Conservation (phyloP, 805 yeast species). For the Lachancea meyersii region DNA sequence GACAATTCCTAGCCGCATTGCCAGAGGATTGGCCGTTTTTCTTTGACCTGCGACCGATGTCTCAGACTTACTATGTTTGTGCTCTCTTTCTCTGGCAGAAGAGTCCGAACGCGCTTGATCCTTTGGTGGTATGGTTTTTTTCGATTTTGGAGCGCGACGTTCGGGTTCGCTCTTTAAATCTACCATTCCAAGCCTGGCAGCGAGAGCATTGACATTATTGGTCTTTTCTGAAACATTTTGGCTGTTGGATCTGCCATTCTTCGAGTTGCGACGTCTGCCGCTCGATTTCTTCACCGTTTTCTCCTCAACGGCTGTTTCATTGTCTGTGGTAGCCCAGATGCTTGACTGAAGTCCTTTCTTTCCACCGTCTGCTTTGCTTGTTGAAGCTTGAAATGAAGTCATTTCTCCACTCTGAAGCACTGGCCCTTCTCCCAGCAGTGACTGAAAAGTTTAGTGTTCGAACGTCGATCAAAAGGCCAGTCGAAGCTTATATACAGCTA, state of each 20-base stretch:
- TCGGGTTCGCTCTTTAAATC: not conserved
- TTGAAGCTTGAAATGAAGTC: not conserved
- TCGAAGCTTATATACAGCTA: no score
- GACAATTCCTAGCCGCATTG: constrained; percentile 7
- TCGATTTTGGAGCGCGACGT: not conserved
- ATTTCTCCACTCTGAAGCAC: not conserved
- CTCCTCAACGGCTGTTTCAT: not conserved
- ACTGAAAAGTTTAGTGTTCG: not conserved
- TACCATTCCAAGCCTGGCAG: constrained; percentile 7
- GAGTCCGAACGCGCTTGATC: not conserved
- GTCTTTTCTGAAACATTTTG: not conserved
- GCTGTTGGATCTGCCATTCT: not conserved
- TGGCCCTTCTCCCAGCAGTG: no score
- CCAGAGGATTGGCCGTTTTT: constrained; percentile 7
- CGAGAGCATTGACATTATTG: not conserved
- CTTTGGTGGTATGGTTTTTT: not conserved
- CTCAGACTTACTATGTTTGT: not conserved
- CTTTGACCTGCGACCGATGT: not conserved
- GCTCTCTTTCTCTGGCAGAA: not conserved
- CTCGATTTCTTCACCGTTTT: not conserved
- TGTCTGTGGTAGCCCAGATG: not conserved
- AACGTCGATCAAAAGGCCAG: not conserved
- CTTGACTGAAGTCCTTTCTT: not conserved
- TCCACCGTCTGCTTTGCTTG: not conserved
- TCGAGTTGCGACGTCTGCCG: constrained; percentile 1